Percentiles rank a stretch among this genome's conserved stretches.
These are phyloP conservation scores for Porphyra umbilicalis DNA, from an alignment of 31 red algal genomes.

Conservation along the genomic window DNA sequence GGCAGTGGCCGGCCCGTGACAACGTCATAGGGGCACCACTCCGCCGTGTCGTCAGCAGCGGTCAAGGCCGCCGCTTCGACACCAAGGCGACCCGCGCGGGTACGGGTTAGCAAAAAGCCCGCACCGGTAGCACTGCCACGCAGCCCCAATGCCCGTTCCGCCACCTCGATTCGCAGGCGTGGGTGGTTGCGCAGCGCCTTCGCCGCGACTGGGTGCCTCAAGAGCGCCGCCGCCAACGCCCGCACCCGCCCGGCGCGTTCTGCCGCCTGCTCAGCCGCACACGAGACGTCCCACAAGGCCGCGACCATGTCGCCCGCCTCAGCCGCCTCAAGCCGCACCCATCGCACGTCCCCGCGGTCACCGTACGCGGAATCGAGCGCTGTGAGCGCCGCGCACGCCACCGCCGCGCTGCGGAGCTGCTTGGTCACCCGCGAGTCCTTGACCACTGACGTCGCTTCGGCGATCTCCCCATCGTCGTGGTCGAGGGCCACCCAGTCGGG, in stretches of 20 bases:
- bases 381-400: conserved; percentile 22
- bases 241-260: conserved; percentile 5
- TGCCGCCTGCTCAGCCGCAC: conserved; percentile 10
- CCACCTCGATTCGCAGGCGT: conserved; percentile 22
- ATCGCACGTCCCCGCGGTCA: conserved; percentile 49
- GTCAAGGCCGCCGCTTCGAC: not conserved
- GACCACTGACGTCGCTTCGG: conserved; percentile 5
- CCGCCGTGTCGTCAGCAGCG: conserved; percentile 4
- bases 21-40: conserved; percentile 68
- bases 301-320: conserved; percentile 42
- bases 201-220: conserved; percentile 24
- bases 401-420: conserved; percentile 23
- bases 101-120: conserved; percentile 43
- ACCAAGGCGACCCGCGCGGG: not conserved
- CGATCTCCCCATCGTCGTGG: not conserved
- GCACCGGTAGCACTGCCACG: conserved; percentile 46
- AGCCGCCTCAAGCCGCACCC: conserved; percentile 32
- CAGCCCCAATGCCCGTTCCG: conserved; percentile 51
- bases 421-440: conserved; percentile 20
- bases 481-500: not conserved
- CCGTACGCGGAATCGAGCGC: conserved; percentile 46
- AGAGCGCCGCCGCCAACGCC: conserved; percentile 17
- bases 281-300: conserved; percentile 58
- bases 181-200: conserved; percentile 4
- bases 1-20: conserved; percentile 64